phyloP scores from a whole-genome alignment of 1,139 yeast genomes.

The Dujonia santamariae region DNA sequence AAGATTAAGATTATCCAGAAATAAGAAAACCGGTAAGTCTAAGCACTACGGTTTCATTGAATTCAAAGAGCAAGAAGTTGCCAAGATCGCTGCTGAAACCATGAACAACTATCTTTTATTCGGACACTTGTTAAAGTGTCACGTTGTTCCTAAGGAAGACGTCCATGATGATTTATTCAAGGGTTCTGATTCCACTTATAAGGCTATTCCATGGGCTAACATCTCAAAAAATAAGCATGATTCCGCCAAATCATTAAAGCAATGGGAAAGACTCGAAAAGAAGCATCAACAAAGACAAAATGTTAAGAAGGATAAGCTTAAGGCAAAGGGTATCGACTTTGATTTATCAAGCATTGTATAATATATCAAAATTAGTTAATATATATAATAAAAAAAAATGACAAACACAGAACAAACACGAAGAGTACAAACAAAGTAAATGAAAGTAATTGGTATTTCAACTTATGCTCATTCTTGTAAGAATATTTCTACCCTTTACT shows the following conservation, averaged over 20 bases:
- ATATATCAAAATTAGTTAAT: constrained; percentile 1
- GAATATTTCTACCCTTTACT: constrained; percentile 3
- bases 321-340: constrained; percentile 52
- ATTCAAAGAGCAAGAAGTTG: constrained; percentile 71
- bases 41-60: constrained; percentile 93
- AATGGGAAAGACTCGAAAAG: constrained; percentile 50
- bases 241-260: constrained; percentile 51
- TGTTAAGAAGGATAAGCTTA: constrained; percentile 45
- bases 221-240: constrained; percentile 56
- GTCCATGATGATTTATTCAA: constrained; percentile 45
- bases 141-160: constrained; percentile 46
- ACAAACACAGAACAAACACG: neutral
- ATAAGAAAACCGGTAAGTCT: constrained; percentile 86
- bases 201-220: constrained; percentile 60
- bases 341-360: constrained; percentile 21
- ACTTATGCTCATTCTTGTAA: no score
- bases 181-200: constrained; percentile 55
- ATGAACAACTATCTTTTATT: constrained; percentile 91
- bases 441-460: neutral
- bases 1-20: constrained; percentile 78
- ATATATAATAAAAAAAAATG: constrained; percentile 1
- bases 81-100: constrained; percentile 86
- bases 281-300: constrained; percentile 46
- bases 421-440: neutral
- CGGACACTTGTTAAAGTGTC: constrained; percentile 78